phyloP scores from a whole-genome alignment of 176 grass and related monocot species.

The Elymus sibiricus region DNA sequence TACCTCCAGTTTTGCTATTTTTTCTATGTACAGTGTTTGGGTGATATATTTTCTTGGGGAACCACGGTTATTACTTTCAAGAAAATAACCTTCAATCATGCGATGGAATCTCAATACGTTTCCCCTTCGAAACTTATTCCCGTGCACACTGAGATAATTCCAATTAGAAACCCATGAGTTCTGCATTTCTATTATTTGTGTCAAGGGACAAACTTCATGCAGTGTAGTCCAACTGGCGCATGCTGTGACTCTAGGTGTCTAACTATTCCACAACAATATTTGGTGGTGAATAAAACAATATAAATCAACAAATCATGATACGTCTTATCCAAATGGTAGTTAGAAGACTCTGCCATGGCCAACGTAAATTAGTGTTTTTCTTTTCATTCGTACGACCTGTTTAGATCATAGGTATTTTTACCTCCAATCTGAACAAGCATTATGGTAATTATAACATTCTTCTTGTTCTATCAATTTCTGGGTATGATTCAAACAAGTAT shows the following conservation, averaged over 20 bases:
- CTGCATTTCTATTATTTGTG: not conserved
- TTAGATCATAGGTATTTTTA: not conserved
- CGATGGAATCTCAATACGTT: not conserved
- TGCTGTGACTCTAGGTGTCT: not conserved
- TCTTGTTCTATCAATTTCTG: not conserved
- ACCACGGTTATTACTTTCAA: conserved; percentile 7
- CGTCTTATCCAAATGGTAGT: not conserved
- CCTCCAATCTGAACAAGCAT: not conserved
- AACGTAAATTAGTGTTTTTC: not conserved
- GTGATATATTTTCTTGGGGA: not conserved
- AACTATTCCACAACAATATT: not conserved
- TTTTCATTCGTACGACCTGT: not conserved
- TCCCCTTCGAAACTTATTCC: not conserved
- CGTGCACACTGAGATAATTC: not conserved
- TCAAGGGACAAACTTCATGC: not conserved
- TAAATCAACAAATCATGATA: not conserved
- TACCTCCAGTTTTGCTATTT: not conserved
- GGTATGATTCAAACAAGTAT: conserved; percentile 22
- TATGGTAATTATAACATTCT: not conserved
- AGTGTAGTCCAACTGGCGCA: not conserved
- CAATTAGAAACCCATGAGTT: not conserved
- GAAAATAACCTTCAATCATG: conserved; percentile 1
- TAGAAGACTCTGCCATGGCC: not conserved
- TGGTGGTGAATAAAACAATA: conserved; percentile 9
- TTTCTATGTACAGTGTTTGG: not conserved